Conservation (phyloP, 78 protist genomes). For the Planoprotostelium fungivorum region DNA sequence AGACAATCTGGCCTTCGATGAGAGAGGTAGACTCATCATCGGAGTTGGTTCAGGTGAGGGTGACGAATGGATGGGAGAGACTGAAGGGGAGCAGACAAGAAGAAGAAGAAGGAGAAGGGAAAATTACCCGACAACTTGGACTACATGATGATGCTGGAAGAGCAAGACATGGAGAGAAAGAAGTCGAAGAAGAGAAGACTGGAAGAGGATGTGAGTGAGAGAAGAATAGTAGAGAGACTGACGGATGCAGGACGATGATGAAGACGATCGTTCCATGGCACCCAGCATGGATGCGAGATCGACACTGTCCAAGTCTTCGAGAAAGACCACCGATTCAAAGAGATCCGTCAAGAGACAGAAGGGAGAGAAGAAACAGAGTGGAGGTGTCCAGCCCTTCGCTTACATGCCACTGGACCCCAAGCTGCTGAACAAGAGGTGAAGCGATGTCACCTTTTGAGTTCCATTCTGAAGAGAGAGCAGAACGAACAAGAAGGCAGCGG, state of each 20-base stretch:
- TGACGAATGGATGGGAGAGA: background rate
- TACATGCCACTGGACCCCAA: constrained; percentile 49
- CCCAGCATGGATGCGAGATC: background rate
- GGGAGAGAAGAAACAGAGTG: background rate
- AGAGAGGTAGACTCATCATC: background rate
- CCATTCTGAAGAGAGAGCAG: background rate
- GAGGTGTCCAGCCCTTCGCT: constrained; percentile 29
- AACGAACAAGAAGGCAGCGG: background rate
- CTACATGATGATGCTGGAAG: background rate
- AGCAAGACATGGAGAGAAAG: background rate
- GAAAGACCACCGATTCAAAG: background rate
- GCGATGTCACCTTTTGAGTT: background rate
- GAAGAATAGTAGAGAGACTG: no score
- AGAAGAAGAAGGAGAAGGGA: no score
- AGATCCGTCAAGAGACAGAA: background rate
- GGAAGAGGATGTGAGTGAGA: background rate
- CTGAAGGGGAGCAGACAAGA: no score
- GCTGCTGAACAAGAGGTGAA: constrained; percentile 26
- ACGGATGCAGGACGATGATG: background rate
- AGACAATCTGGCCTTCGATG: background rate
- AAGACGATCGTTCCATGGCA: background rate
- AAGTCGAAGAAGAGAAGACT: background rate
- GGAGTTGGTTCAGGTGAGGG: background rate
- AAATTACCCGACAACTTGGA: background rate
- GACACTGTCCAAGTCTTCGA: background rate